These are phyloP conservation scores for Chenopodium quinoa DNA, from an alignment of 148 eudicot genomes.

Conservation along the genomic window DNA sequence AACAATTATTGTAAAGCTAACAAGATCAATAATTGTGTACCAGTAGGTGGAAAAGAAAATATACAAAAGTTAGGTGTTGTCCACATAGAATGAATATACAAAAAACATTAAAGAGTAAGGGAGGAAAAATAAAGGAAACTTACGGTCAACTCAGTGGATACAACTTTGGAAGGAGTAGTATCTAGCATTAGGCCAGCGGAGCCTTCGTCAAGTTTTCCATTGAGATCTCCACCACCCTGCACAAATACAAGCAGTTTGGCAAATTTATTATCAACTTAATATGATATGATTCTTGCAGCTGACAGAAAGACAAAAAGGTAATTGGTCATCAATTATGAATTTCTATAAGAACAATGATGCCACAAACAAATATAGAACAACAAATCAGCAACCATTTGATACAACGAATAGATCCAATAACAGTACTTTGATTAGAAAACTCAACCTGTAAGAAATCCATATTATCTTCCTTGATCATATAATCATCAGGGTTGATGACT, in stretches of 20 bases:
- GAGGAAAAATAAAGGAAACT: constrained; percentile 28
- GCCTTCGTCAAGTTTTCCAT: constrained; percentile 83
- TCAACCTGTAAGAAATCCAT: constrained; percentile 71
- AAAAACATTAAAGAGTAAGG: too few relatives aligned
- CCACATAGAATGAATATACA: too few relatives aligned
- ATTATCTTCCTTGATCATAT: constrained; percentile 78
- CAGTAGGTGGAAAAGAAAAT: background rate
- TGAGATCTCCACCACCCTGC: constrained; percentile 65
- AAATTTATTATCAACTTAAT: background rate
- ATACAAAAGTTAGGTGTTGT: background rate
- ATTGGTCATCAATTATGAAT: too few relatives aligned
- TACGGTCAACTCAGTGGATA: constrained; percentile 80
- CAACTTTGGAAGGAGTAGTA: constrained; percentile 92
- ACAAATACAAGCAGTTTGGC: background rate
- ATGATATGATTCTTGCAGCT: background rate
- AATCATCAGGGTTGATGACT: constrained; percentile 91
- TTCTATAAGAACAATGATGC: background rate
- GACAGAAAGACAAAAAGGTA: too few relatives aligned
- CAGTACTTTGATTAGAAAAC: background rate
- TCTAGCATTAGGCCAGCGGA: constrained; percentile 71
- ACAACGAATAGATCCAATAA: background rate
- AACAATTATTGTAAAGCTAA: background rate
- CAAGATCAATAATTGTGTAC: background rate
- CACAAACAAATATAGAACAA: background rate
- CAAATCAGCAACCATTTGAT: background rate